Base-by-base conservation (phyloP, 805 yeast genomes). In the Metschnikowia kofuensis region DNA sequence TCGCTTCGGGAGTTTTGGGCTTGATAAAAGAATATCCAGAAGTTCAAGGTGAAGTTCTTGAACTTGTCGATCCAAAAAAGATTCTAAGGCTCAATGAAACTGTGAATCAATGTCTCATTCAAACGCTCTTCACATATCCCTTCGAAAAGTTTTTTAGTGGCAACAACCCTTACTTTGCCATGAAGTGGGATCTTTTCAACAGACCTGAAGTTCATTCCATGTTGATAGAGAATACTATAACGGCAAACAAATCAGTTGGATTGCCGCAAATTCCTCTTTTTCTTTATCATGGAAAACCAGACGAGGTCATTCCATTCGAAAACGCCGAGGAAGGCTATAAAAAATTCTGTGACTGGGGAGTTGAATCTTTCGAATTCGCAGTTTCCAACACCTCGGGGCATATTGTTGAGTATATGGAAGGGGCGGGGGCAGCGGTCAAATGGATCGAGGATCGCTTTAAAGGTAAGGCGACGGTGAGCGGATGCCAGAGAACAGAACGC, bases 1-100 rank as follows among this genome's bases (percentile, higher is more conserved):
- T 60, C 34, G 63, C 68, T 4, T 46, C 47, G 38, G 72, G 65
- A 4, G 47, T 70, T 12, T 53, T 55, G 31, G 75, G 76, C 5
- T 55, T 70, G 36, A 47, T 55, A 14, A 54, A 63, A 32, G 72
- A 64, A 40, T 68, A 69, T 46, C 69, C 74, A 4, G 58, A 54
- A n/a, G 41, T 64, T n/a, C 30, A 38, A 12, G 39, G 27, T 7
- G 37, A 39, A 31, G 27, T 46, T 5, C 42, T 6, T 15, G 28
- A 42, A n/a, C 34, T 35, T 15, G 13, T 34, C 8, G 34, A 38
- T 4, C 15, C 21, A n/a, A 13, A n/a, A 15, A 31, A 36, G 28
- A n/a, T 14, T n/a, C 26, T 13, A 13, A 40, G 21, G 31, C 28
- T 51, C 27, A 38, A 37, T 7, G 40, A 37, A 21, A 36, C 46